Percentiles rank a stretch among this genome's conserved stretches.
These are phyloP conservation scores for Cordyceps farinosa DNA, from an alignment of 2,329 filamentous ascomycete genomes.

Conservation along the genomic window DNA sequence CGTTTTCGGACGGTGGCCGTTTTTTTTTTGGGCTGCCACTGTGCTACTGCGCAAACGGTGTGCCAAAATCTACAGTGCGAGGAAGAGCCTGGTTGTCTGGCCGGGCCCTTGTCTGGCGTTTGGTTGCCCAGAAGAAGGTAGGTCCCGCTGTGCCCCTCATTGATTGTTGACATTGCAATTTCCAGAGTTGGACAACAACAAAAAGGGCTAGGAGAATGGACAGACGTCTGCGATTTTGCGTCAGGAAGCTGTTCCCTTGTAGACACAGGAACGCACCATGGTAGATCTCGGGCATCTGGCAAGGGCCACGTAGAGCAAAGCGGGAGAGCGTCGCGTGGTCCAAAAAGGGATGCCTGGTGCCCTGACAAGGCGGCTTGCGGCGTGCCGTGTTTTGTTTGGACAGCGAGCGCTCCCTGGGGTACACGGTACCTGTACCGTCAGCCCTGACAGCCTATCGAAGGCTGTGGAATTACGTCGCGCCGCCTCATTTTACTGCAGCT, in stretches of 20 bases:
- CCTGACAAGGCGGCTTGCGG: conserved; percentile 5
- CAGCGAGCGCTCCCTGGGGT: neutral
- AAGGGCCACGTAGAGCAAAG: neutral
- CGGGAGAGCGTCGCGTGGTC: conserved; percentile 1
- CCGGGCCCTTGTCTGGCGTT: neutral
- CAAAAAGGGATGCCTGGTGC: too few relatives aligned
- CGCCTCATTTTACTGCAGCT: conserved; percentile 1
- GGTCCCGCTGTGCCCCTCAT: conserved; percentile 15
- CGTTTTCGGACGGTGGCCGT: neutral
- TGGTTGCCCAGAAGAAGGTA: conserved; percentile 5
- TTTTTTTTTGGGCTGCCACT: neutral
- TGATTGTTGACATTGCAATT: conserved; percentile 15
- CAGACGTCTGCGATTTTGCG: too few relatives aligned
- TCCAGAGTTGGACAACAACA: neutral
- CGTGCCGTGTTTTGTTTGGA: conserved; percentile 9
- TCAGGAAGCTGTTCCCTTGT: neutral
- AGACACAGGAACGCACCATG: neutral
- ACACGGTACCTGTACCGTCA: neutral
- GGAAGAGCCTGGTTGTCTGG: neutral
- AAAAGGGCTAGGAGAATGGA: neutral
- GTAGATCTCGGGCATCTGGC: conserved; percentile 9
- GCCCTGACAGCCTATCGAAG: conserved; percentile 3
- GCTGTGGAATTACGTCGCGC: conserved; percentile 10
- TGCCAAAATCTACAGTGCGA: conserved; percentile 1
- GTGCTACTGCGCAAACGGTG: neutral